Base-by-base conservation (phyloP, 495 filamentous ascomycete species). In the Filosporella fistucella region DNA sequence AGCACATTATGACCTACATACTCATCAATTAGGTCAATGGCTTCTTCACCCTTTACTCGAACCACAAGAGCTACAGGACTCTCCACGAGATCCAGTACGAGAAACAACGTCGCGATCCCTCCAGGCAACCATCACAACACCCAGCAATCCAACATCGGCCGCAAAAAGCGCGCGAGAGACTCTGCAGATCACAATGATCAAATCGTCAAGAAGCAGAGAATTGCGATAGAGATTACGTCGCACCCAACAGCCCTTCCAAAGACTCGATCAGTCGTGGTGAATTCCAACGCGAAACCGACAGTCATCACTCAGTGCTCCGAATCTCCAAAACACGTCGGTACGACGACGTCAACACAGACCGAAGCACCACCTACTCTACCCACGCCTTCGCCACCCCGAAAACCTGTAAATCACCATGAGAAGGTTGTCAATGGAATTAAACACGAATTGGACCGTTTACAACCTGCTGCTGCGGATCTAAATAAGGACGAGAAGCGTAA, bases 401-500 rank as follows among this genome's bases (percentile, higher is more conserved):
- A 53, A 41, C 53, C 45, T 18, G 51, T 45, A 13, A 41, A 45
- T 20, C 58, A 58, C 38, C 55, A 54, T 52, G 49, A 56, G 38
- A 58, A 63, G 44, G 54, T 59, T 45, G 48, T 39, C 58, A 53
- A 76, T 68, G 74, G 74, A 45, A 66, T 77, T 26, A 72, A 66
- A 49, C 72, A 77, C 55, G 74, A 77, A 56, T 58, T 76, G 37
- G 64, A 68, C 42, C 54, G 63, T 22, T 49, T 77, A 51, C 69
- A 76, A 45, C 68, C 70, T 7, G 62, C 41, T 56, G 48, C 45
- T 25, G 67, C 58, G 9, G 68, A 74, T 50, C 59, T 64, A 17
- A 64, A 57, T 47, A 66, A 58, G 51, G 68, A 66, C 46, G 67
- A 68, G 18, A 75, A 48, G 62, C 70, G 76, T 48, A 78, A 78